A percentile compares a stretch with the other conserved stretches of the same genome.
phyloP scores from a whole-genome alignment of 2,329 filamentous ascomycete species.

The Fusarium pseudograminearum region DNA sequence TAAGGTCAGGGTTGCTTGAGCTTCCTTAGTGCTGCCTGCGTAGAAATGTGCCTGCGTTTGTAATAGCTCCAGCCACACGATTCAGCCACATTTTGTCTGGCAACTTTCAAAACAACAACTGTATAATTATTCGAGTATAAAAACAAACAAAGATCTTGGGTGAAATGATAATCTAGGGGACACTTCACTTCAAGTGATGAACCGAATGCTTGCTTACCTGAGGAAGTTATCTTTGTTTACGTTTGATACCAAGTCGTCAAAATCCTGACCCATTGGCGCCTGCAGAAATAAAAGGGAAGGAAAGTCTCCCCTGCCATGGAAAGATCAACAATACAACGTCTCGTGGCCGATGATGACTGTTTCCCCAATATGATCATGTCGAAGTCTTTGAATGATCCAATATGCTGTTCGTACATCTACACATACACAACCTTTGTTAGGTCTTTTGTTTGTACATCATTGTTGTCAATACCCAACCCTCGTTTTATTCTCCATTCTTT shows the following conservation, averaged over 20 bases:
- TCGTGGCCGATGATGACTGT: background rate
- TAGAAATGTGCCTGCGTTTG: slow-evolving; percentile 6
- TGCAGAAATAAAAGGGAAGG: background rate
- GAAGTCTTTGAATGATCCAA: slow-evolving; percentile 13
- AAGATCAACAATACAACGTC: background rate
- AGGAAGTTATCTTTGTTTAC: background rate
- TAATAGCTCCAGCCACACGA: slow-evolving; percentile 33
- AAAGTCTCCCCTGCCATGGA: background rate
- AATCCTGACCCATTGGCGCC: background rate
- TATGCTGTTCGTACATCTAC: slow-evolving; percentile 46
- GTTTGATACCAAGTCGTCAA: background rate
- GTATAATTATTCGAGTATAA: too few species aligned
- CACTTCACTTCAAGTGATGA: background rate
- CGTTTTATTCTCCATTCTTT: slow-evolving; percentile 29
- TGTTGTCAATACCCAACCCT: background rate
- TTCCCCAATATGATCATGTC: background rate
- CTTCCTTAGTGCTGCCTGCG: slow-evolving; percentile 1
- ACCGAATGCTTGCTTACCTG: background rate
- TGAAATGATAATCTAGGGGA: background rate
- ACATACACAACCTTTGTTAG: slow-evolving; percentile 40
- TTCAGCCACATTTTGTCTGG: slow-evolving; percentile 23
- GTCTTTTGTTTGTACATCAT: slow-evolving; percentile 33
- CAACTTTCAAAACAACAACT: background rate
- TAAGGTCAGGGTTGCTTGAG: slow-evolving; percentile 26
- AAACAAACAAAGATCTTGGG: background rate